Evolutionary conservation across 495 filamentous ascomycete species (phyloP), one percentile per base, ranked within the genome.

Genomic region (Trichoderma virens): DNA sequence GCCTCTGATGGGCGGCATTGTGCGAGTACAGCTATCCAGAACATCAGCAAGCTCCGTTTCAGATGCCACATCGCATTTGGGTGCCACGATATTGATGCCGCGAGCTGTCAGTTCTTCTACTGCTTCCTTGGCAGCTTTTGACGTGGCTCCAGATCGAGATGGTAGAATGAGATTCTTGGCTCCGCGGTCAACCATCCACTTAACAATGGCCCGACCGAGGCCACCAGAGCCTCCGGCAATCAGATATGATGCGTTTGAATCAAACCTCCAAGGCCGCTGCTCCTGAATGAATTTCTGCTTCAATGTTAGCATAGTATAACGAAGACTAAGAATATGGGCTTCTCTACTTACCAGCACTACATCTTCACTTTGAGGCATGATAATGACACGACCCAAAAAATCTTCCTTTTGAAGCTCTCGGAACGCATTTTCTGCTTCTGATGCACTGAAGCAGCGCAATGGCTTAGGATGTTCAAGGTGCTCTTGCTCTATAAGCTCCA

Each of bases 171-270:
- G 56, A 66, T 84, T 68, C 11, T 70, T 73, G 0, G 84, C 87
- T 0, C 85, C 85, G n/a, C 76, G 71, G 3, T 75, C 70, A 14
- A 75, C 76, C 71, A 89, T 74, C 81, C 79, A 85, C 8, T 65
- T 74, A 5, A 79, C 71, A 30, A 89, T 74, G 23, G 79, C 74
- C 11, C 79, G 76, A 23, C 86, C 86, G 5, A 90, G 74, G 2
- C 84, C 86, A 3, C 84, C 81, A 5, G 82, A 72, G 27, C 85
- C 83, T 16, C 86, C 83, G 8, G 79, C 76, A 5, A 89, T 66
- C 7, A 89, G 65, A 63, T 87, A 88, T 1, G 78, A 74, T 0
- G 75, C 77, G 31, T 81, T 67, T 0, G 71, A 56, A 20, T 72
- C 68, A 59, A 76, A 65, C 35, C 34, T 47, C 65, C 72, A 73